Evolutionary conservation across 306 rosid species (phyloP), one percentile per base, ranked within the genome.

Genomic region (Prunus mira): DNA sequence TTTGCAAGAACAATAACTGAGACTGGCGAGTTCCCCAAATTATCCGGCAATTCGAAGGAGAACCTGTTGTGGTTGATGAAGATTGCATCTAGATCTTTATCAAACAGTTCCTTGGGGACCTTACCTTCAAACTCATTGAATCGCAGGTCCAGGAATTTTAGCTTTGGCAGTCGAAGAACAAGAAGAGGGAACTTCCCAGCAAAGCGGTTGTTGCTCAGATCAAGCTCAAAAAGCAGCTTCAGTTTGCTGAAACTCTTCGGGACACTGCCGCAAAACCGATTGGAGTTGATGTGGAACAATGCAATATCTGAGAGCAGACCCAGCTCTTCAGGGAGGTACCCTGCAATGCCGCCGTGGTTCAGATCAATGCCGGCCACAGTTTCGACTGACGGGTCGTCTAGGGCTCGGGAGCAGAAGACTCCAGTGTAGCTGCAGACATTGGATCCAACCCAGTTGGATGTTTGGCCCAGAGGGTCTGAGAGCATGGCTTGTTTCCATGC

Each of bases 331-430:
- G 96, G 98, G 47, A 93, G 87, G 32, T 87, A 78, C 4, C 91
- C 96, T 3, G 96, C 94, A 75, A 93, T 93, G 86, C 86, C 90
- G 5, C 79, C 87, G 22, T 92, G 92, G 83, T 92, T 92, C 61
- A 90, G 89, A 79, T 92, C 97, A 55, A 90, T 86, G 69, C 96
- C 96, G 5, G 92, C 96, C 0, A 92, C 93, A 0, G 90, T 89
- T 13, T 74, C 79, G 75, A 88, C 20, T 24, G 65, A 79, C 0
- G 90, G 84, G 80, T 86, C 79, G 3, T 85, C 90, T 0, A 19
- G 77, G 1, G 92, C 86, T 1, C 19, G 54, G 19, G 91, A 67
- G 76, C 96, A 93, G 88, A 72, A 87, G 17, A 90, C 88, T 0
- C 89, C 90, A 2, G 74, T 79, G 83, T 92, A 92, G 80, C 38